Percentiles rank a stretch among this genome's conserved stretches.
phyloP scores from a whole-genome alignment of 2,329 filamentous ascomycete species.

The Trichoderma sp. region DNA sequence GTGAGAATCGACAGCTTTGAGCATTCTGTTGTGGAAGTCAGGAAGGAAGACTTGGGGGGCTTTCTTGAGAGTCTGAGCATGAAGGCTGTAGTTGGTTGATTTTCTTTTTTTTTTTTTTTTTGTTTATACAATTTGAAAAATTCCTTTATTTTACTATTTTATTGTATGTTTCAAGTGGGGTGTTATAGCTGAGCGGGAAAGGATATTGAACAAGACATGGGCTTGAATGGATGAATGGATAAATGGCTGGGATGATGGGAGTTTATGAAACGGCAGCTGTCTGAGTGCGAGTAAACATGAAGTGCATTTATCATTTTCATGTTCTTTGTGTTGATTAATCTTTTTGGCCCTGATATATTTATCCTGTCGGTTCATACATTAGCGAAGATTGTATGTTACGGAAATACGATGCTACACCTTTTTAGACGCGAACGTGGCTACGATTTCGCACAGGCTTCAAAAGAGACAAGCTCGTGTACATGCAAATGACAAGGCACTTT shows the following conservation, averaged over 20 bases:
- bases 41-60: conserved; percentile 87
- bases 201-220: conserved; percentile 9
- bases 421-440: neutral
- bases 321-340: neutral
- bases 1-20: conserved; percentile 97
- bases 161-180: neutral
- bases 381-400: neutral
- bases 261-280: neutral
- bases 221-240: neutral
- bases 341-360: neutral
- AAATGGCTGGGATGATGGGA: conserved; percentile 1
- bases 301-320: neutral
- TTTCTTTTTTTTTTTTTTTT: neutral
- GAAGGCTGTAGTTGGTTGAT: conserved; percentile 76
- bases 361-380: neutral
- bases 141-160: neutral
- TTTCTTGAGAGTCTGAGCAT: conserved; percentile 92
- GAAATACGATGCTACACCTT: neutral
- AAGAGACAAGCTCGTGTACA: neutral
- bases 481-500: neutral
- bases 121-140: conserved; percentile 1
- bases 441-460: neutral
- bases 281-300: neutral
- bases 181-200: conserved; percentile 3
- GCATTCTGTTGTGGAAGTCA: conserved; percentile 96